phyloP scores from a whole-genome alignment of 2,329 filamentous ascomycete genomes.

The Clarireedia hainanense region DNA sequence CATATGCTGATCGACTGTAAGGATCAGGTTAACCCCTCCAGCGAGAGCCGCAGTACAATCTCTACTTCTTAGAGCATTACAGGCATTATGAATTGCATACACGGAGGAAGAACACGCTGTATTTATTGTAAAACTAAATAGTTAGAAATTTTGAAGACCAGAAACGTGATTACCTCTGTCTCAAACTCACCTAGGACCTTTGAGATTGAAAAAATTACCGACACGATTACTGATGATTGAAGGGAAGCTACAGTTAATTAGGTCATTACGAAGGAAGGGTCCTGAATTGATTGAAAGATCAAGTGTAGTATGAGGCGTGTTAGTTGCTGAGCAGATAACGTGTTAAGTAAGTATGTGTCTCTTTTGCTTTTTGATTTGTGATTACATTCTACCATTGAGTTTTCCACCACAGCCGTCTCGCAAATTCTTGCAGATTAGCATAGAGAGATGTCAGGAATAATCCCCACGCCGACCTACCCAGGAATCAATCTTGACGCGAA shows the following conservation, averaged over 20 bases:
- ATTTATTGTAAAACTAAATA: constrained; percentile 34
- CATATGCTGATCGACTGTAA: constrained; percentile 1
- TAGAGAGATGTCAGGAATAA: too few relatives aligned
- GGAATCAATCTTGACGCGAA: constrained; percentile 1
- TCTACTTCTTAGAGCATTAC: constrained; percentile 34
- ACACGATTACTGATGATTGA: constrained; percentile 21
- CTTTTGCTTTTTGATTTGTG: too few relatives aligned
- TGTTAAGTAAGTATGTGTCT: too few relatives aligned
- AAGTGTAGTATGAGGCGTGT: too few relatives aligned
- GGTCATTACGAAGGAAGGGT: too few relatives aligned
- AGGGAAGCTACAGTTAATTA: too few relatives aligned
- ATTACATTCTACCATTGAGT: too few relatives aligned
- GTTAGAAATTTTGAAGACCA: constrained; percentile 15
- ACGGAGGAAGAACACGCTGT: constrained; percentile 39
- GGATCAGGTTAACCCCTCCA: constrained; percentile 15
- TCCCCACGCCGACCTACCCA: background rate
- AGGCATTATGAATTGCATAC: constrained; percentile 34
- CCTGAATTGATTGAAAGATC: too few relatives aligned
- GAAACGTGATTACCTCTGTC: too few relatives aligned
- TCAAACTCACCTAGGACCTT: constrained; percentile 23
- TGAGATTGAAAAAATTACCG: background rate
- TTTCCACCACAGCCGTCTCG: too few relatives aligned
- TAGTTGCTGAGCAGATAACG: too few relatives aligned
- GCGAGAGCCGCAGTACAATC: constrained; percentile 29
- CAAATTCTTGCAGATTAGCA: too few relatives aligned